Base-by-base conservation (phyloP, 2,329 filamentous ascomycete genomes). In the Curvularia verruculosa region DNA sequence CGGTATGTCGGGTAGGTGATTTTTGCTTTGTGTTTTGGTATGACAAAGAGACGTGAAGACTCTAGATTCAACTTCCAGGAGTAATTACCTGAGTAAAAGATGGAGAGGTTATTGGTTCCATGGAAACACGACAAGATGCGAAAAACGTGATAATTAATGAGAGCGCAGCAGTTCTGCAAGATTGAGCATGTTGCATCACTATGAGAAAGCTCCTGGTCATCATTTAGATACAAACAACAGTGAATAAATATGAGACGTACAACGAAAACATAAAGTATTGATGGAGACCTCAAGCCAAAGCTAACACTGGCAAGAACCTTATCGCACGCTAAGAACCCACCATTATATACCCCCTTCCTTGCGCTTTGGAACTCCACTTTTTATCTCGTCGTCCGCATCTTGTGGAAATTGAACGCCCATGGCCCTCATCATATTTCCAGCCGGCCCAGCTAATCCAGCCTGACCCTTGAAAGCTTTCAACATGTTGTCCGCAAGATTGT, bases 391-490 rank as follows among this genome's bases (percentile, higher is more conserved):
- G 24, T 84, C 87, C 58, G 94, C 91, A 68, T 96, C 92, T 58
- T 90, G 83, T 0, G 94, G 94, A 57, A 97, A 80, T 39, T 85
- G 83, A 63, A 97, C 81, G 0, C 92, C 92, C 88, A 98, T 89
- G 78, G 96, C 84, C 6, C 88, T 89, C 69, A 99, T 83, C 58
- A 99, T 80, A 72, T 97, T 98, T 0, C 93, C 88, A 2, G 90
- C 90, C 0, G 95, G 95, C 0, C 95, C 95, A 29, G 91, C 83
- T 81, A 89, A 85, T 12, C 95, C 95, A 18, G 83, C 91, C 75
- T 98, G 94, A 15, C 90, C 89, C 72, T 96, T 96, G 77, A 99
- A 93, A 67, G 91, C 94, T 75, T 97, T 92, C 1, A 99, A 81
- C 52, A 99, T 81, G 69, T 98, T 98, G 75, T 90, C 92, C 18